A percentile compares a stretch with the other conserved stretches of the same genome.
phyloP scores from a whole-genome alignment of 2,329 filamentous ascomycete species.

The Pestalotiopsis sp. region DNA sequence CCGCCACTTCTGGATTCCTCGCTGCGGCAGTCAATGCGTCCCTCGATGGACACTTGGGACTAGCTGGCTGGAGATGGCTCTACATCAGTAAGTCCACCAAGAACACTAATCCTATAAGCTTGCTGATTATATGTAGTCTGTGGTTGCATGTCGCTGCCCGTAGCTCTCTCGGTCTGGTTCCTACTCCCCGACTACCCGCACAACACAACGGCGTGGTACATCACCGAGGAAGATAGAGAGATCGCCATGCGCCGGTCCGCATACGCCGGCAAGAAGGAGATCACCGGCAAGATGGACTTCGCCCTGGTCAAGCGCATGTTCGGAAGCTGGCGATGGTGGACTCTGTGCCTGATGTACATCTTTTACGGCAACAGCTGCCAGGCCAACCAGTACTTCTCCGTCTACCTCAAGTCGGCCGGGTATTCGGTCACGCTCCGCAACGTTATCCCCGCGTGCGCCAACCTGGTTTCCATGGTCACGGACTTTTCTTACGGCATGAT shows the following conservation, averaged over 20 bases:
- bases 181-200: constrained; percentile 31
- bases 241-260: constrained; percentile 26
- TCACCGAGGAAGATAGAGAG: constrained; percentile 26
- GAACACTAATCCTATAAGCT: no score
- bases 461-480: constrained; percentile 14
- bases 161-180: constrained; percentile 29
- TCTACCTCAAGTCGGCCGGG: constrained; percentile 22
- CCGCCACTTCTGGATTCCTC: constrained; percentile 32
- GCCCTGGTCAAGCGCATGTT: constrained; percentile 28
- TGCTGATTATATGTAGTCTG: constrained; percentile 9
- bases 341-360: constrained; percentile 9
- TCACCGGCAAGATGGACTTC: constrained; percentile 23
- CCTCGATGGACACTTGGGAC: constrained; percentile 30
- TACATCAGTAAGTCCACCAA: constrained; percentile 32
- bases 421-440: constrained; percentile 21
- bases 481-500: constrained; percentile 16
- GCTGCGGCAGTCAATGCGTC: constrained; percentile 31
- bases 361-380: constrained; percentile 32
- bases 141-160: constrained; percentile 31
- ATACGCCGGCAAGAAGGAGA: constrained; percentile 27
- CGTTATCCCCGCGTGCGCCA: constrained; percentile 20
- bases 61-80: constrained; percentile 37
- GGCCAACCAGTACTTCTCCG: constrained; percentile 26
- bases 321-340: constrained; percentile 31
- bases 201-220: constrained; percentile 29